These are phyloP conservation scores for Fusarium poae DNA, from an alignment of 2,329 filamentous ascomycete species.

Conservation along the genomic window DNA sequence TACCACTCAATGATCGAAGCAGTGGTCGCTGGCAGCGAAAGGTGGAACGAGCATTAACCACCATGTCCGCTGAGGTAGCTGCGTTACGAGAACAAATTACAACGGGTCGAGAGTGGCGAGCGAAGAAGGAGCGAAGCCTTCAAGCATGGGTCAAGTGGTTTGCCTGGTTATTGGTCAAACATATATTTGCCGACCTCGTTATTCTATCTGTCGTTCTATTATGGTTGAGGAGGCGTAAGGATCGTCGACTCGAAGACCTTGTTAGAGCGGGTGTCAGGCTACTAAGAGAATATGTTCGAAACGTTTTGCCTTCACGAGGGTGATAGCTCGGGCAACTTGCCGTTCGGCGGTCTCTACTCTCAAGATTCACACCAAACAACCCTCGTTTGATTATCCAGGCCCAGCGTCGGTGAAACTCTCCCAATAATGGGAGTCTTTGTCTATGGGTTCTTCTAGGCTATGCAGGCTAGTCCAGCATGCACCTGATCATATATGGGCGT, in stretches of 20 bases:
- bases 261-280: constrained; percentile 73
- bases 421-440: not conserved
- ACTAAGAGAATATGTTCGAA: constrained; percentile 69
- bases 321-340: constrained; percentile 1
- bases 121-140: constrained; percentile 72
- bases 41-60: constrained; percentile 87
- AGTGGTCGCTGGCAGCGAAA: constrained; percentile 79
- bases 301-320: constrained; percentile 70
- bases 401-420: not conserved
- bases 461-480: not conserved
- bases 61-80: constrained; percentile 92
- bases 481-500: constrained; percentile 4
- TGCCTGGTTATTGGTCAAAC: constrained; percentile 77
- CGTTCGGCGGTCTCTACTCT: no score
- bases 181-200: constrained; percentile 78
- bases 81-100: constrained; percentile 93
- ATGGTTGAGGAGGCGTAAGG: constrained; percentile 79
- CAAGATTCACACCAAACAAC: no score
- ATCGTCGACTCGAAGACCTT: constrained; percentile 79
- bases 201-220: constrained; percentile 75
- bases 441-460: not conserved
- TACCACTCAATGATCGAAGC: constrained; percentile 46
- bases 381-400: not conserved
- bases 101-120: constrained; percentile 77
- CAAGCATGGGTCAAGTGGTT: constrained; percentile 79